Evolutionary conservation across 225 moss, liverwort and hornwort species (phyloP), one percentile per base, ranked within the genome.

Genomic region (Pseudisothecium myosuroides): DNA sequence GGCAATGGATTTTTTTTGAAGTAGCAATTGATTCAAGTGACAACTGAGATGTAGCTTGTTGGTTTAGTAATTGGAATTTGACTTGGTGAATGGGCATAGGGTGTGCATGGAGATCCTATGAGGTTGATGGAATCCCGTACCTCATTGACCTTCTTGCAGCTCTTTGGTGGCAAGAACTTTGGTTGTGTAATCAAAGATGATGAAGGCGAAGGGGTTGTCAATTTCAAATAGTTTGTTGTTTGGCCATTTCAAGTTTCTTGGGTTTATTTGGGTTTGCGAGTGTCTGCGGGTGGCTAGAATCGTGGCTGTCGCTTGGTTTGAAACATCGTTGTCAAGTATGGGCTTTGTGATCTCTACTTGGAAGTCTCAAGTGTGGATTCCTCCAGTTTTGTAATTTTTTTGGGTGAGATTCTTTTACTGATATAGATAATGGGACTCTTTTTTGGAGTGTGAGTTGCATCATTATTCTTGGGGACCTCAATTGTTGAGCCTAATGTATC

Each of bases 131-230:
- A 68, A n/a, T 68, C 4, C 21, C 12, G 3, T 22, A 68, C 68
- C 4, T n/a, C 22, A 7, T 3, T 12, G n/a, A 2, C 22, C 7
- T 4, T n/a, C 2, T 0, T 68, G 23, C 4, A 2, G 22, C 7
- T 0, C 4, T n/a, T 68, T 68, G 7, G 13, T 39, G 39, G 1
- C 69, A 39, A 39, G 23, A 39, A 0, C 0, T 39, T 2, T 68
- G 7, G 12, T 22, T 7, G 23, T 24, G 24, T 24, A 14, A 2
- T 24, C 39, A 2, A 2, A 41, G 39, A 69, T n/a, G 23, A 68
- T 24, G 8, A 1, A 69, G 4, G 14, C 1, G 3, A 23, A 0
- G 2, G 14, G 14, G 14, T 39, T 69, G 23, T 39, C 8, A 7
- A 69, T 39, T 69, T 39, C 24, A 69, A 68, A 69, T 0, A 39